Percentiles rank a stretch among this genome's conserved stretches.
Evolutionary conservation across 805 yeast genomes (phyloP).

Genomic region (Candida ponderosae): DNA sequence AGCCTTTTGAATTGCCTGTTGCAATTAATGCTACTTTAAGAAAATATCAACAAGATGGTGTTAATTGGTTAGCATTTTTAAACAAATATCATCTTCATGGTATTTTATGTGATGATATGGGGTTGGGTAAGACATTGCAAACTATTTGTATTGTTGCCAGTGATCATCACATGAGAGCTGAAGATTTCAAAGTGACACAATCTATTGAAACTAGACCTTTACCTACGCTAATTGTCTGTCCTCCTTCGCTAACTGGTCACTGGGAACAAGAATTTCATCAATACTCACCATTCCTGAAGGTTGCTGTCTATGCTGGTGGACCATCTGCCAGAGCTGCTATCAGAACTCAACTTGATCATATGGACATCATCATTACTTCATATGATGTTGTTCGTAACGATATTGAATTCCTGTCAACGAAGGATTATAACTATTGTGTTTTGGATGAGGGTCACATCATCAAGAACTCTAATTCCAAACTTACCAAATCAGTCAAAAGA

Average conservation of each 20-base stretch:
- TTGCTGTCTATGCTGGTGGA: conserved; percentile 88
- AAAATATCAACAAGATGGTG: conserved; percentile 96
- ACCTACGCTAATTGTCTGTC: conserved; percentile 87
- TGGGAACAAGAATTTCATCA: conserved; percentile 95
- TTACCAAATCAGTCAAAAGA: conserved; percentile 81
- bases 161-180: conserved; percentile 82
- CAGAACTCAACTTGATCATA: conserved; percentile 39
- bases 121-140: conserved; percentile 93
- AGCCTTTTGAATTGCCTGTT: conserved; percentile 84
- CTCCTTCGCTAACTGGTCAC: conserved; percentile 96
- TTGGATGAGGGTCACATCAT: conserved; percentile 97
- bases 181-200: conserved; percentile 51
- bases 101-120: conserved; percentile 98
- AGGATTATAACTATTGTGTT: conserved; percentile 87
- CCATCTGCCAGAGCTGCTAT: conserved; percentile 63
- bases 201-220: conserved; percentile 62
- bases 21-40: conserved; percentile 88
- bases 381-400: conserved; percentile 97
- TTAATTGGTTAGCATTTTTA: conserved; percentile 93
- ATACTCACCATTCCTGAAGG: conserved; percentile 81
- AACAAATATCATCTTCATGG: conserved; percentile 96
- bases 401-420: conserved; percentile 47
- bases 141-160: conserved; percentile 96
- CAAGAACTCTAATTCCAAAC: conserved; percentile 82
- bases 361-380: conserved; percentile 89